Evolutionary conservation across 257 asterid genomes (phyloP).

Genomic region (Coffea eugenioides): DNA sequence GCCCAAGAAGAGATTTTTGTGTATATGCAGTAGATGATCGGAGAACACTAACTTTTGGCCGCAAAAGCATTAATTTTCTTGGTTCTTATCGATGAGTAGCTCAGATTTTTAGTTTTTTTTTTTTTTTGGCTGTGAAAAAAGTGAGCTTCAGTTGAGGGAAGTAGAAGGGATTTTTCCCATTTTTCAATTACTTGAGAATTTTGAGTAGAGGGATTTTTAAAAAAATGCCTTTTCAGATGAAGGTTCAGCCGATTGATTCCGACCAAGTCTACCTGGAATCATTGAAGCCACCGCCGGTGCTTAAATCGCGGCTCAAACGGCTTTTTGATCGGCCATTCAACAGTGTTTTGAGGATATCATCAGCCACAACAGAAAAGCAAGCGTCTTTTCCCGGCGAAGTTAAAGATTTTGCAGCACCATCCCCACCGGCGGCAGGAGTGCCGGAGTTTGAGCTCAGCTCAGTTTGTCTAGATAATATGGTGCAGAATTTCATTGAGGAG

Average conservation of each 20-base stretch:
- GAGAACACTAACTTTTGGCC: neutral
- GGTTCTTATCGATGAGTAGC: neutral
- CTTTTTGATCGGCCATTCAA: conserved; percentile 89
- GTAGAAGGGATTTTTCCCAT: neutral
- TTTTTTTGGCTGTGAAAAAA: neutral
- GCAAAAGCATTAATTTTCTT: neutral
- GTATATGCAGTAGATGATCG: conserved; percentile 3
- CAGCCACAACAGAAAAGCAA: conserved; percentile 42
- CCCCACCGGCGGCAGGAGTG: neutral
- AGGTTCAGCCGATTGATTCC: conserved; percentile 79
- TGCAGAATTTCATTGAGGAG: conserved; percentile 77
- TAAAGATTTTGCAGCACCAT: conserved; percentile 15
- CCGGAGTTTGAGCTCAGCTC: conserved; percentile 86
- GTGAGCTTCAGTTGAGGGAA: conserved; percentile 6
- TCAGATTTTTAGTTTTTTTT: conserved; percentile 1
- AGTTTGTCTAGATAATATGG: conserved; percentile 85
- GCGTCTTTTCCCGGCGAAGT: conserved; percentile 35
- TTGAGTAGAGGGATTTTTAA: neutral
- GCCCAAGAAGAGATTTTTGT: neutral
- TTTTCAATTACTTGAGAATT: conserved; percentile 1
- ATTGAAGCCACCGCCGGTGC: conserved; percentile 53
- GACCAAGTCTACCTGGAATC: conserved; percentile 22
- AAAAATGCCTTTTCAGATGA: conserved; percentile 65
- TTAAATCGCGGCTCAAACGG: conserved; percentile 70
- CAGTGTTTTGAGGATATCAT: conserved; percentile 55